These are phyloP conservation scores for Lagenidium giganteum DNA, from an alignment of 352 stramenopile genomes.

Conservation along the genomic window DNA sequence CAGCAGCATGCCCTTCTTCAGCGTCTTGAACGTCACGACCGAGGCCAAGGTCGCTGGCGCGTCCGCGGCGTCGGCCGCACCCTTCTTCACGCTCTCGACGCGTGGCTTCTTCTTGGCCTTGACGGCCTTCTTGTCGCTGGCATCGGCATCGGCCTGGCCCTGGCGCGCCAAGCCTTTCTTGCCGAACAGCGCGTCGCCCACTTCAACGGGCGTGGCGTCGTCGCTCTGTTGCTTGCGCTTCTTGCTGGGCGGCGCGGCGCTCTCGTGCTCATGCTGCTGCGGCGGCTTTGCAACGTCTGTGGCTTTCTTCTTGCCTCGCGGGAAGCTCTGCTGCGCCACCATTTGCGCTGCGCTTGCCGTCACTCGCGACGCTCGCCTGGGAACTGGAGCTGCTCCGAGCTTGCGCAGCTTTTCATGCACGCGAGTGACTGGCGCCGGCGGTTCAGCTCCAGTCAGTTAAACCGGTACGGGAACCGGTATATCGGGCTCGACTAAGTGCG, in stretches of 20 bases:
- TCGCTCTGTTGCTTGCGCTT: constrained; percentile 30
- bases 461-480: too few relatives aligned
- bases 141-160: constrained; percentile 16
- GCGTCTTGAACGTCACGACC: constrained; percentile 45
- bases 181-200: constrained; percentile 48
- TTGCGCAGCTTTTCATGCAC: too few relatives aligned
- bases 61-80: constrained; percentile 17
- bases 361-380: too few relatives aligned
- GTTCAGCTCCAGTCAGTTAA: too few relatives aligned
- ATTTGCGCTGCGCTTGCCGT: too few relatives aligned
- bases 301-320: constrained; percentile 42
- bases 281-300: constrained; percentile 4
- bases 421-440: too few relatives aligned
- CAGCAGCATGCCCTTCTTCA: constrained; percentile 55
- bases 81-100: constrained; percentile 22
- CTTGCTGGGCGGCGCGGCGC: constrained; percentile 11
- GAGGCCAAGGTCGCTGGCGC: constrained; percentile 18
- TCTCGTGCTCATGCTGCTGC: neutral
- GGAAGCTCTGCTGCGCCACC: constrained; percentile 41
- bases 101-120: too few relatives aligned
- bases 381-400: too few relatives aligned
- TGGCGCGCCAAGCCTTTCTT: constrained; percentile 44
- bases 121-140: constrained; percentile 3
- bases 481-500: too few relatives aligned
- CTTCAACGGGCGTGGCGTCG: constrained; percentile 13